A percentile compares a stretch with the other conserved stretches of the same genome.
phyloP scores from a whole-genome alignment of 345 rosid genomes.

The Microcos paniculata region DNA sequence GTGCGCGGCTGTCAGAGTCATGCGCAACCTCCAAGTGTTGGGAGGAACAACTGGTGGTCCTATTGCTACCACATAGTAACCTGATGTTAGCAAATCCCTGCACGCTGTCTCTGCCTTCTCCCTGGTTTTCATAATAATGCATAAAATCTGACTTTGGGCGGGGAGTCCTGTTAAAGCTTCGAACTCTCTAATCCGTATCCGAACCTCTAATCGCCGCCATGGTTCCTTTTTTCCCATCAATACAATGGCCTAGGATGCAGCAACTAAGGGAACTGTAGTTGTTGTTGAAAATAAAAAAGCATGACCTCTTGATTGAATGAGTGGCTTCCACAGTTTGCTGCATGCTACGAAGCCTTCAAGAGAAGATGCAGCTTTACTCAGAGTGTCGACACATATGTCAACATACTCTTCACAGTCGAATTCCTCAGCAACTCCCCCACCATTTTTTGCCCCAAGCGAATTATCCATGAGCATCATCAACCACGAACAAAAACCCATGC shows the following conservation, averaged over 20 bases:
- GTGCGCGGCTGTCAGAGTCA: not conserved
- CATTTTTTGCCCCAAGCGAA: conserved; percentile 85
- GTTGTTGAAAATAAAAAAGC: conserved; percentile 1
- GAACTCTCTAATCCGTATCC: conserved; percentile 6
- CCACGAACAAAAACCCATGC: conserved; percentile 74
- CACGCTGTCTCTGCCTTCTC: not conserved
- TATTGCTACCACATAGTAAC: no score
- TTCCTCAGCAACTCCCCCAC: conserved; percentile 87
- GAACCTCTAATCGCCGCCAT: not conserved
- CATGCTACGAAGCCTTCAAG: conserved; percentile 92
- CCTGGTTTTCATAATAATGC: not conserved
- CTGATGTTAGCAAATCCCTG: no score
- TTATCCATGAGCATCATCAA: conserved; percentile 98
- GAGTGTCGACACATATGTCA: conserved; percentile 80
- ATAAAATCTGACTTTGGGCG: not conserved
- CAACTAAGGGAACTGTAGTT: not conserved
- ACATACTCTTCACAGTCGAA: conserved; percentile 75
- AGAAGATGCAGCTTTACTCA: conserved; percentile 95
- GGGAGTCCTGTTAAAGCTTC: conserved; percentile 4
- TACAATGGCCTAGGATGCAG: not conserved
- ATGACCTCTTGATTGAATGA: conserved; percentile 9
- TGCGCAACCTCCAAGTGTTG: not conserved
- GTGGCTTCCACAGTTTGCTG: conserved; percentile 35
- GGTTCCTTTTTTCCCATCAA: not conserved
- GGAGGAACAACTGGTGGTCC: no score